Base-by-base conservation (phyloP, 2,329 filamentous ascomycete genomes). In the Fusarium sp. region DNA sequence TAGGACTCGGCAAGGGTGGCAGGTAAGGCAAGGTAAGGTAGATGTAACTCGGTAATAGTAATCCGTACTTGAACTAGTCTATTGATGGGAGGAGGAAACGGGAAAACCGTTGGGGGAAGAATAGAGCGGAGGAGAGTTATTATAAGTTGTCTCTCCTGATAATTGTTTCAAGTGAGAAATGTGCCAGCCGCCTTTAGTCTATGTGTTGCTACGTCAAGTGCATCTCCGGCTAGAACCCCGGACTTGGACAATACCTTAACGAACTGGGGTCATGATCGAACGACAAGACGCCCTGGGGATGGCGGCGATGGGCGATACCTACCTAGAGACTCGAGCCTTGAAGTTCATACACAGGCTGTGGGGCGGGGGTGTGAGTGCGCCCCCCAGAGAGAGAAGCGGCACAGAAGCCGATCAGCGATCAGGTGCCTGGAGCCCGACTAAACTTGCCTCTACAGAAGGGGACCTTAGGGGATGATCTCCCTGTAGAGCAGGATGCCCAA, bases 311-410 rank as follows among this genome's bases (percentile, higher is more conserved):
- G 57, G 69, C 69, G 69, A 71, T 46, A 43, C 23, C 33, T n/a
- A 13, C 28, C 32, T 21, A n/a, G 47, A 38, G 50, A 18, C 33
- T 23, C 21, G 46, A 54, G 28, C 40, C 32, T 50, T 37, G 15
- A 35, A 53, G 38, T 58, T 58, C 30, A 58, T 30, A 52, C n/a
- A 59, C 40, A 52, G 44, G 33, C 19, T 35, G 71, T 74, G 71
- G 71, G 71, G 71, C 67, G 71, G 71, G 71, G 71, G 67, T 72
- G 64, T 50, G 71, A 69, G 71, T 59, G 71, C 69, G 69, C 59
- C 59, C 59, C 64, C 33, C 40, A 63, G 59, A 28, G 30, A 28
- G 25, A 10, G n/a, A 25, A 40, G 40, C 60, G 69, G 69, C 49
- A 72, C 46, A 65, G 59, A 57, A 72, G 57, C 66, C 70, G 70